Conservation (phyloP, 2,329 filamentous ascomycete species). For the Byssoonygena ceratinophila region DNA sequence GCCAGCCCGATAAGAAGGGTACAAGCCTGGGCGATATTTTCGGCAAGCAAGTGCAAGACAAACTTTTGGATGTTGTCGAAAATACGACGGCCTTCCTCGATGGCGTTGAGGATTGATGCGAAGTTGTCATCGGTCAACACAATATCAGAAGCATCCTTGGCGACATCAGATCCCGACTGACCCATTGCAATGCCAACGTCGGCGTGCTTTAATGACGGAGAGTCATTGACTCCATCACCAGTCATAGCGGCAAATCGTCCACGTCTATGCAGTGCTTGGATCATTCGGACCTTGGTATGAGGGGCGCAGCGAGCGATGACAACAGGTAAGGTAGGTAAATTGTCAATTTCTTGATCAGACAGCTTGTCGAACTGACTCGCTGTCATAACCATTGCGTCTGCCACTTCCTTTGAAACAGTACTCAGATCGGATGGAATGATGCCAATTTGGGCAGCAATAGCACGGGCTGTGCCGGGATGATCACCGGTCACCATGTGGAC, state of each 20-base stretch:
- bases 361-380: constrained; percentile 70
- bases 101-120: constrained; percentile 71
- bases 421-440: constrained; percentile 58
- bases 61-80: constrained; percentile 89
- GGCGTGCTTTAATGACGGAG: constrained; percentile 66
- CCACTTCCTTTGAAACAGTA: constrained; percentile 50
- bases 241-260: constrained; percentile 75
- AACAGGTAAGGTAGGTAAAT: constrained; percentile 44
- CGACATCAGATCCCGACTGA: constrained; percentile 67
- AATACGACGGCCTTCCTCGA: constrained; percentile 73
- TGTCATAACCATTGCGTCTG: constrained; percentile 61
- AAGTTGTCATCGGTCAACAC: constrained; percentile 40
- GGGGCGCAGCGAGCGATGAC: constrained; percentile 52
- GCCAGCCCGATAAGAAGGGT: constrained; percentile 69
- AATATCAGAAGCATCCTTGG: constrained; percentile 57
- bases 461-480: constrained; percentile 65
- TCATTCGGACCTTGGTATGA: constrained; percentile 72
- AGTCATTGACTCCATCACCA: constrained; percentile 80
- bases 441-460: constrained; percentile 67
- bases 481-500: constrained; percentile 82
- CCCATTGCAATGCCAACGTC: constrained; percentile 89
- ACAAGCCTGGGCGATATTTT: constrained; percentile 76
- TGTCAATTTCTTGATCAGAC: constrained; percentile 60
- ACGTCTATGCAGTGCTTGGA: constrained; percentile 50
- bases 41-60: constrained; percentile 64